phyloP scores from a whole-genome alignment of 2,329 filamentous ascomycete genomes.

The Arthrobotrys entomopaga region DNA sequence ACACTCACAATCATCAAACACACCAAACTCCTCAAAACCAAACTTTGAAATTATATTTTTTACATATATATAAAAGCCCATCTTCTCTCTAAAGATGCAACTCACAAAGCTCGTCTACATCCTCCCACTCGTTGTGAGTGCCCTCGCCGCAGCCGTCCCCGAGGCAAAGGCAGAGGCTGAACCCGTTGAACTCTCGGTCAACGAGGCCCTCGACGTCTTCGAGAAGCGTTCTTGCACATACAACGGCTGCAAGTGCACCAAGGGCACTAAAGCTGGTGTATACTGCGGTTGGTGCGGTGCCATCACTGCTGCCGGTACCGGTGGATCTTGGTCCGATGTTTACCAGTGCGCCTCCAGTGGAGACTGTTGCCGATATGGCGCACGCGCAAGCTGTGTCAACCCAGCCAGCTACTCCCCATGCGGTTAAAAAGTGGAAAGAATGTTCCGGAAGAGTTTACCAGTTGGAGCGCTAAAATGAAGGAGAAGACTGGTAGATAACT shows the following conservation, averaged over 20 bases:
- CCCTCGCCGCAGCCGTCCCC: slow-evolving; percentile 17
- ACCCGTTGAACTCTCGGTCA: slow-evolving; percentile 1
- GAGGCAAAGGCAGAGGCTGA: slow-evolving; percentile 28
- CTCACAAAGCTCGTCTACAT: slow-evolving; percentile 17
- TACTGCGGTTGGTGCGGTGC: slow-evolving; percentile 37
- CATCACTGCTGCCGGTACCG: slow-evolving; percentile 6
- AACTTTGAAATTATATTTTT: no score
- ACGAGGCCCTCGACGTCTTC: background rate
- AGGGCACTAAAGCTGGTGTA: slow-evolving; percentile 1
- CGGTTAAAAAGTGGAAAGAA: background rate
- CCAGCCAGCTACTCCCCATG: slow-evolving; percentile 31
- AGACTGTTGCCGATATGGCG: slow-evolving; percentile 27
- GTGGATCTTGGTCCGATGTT: slow-evolving; percentile 31
- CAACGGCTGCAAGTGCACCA: slow-evolving; percentile 21
- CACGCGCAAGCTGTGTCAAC: slow-evolving; percentile 15
- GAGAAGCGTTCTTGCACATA: slow-evolving; percentile 18
- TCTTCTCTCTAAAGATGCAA: slow-evolving; percentile 17
- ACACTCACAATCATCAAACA: no score
- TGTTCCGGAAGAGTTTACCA: background rate
- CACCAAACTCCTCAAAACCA: no score
- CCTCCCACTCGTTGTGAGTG: slow-evolving; percentile 8
- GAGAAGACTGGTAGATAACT: background rate
- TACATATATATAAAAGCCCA: no score
- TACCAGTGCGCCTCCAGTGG: slow-evolving; percentile 24
- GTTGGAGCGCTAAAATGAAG: background rate